A percentile compares a stretch with the other conserved stretches of the same genome.
phyloP scores from a whole-genome alignment of 805 yeast genomes.

The Crinitomyces ghanaensis region DNA sequence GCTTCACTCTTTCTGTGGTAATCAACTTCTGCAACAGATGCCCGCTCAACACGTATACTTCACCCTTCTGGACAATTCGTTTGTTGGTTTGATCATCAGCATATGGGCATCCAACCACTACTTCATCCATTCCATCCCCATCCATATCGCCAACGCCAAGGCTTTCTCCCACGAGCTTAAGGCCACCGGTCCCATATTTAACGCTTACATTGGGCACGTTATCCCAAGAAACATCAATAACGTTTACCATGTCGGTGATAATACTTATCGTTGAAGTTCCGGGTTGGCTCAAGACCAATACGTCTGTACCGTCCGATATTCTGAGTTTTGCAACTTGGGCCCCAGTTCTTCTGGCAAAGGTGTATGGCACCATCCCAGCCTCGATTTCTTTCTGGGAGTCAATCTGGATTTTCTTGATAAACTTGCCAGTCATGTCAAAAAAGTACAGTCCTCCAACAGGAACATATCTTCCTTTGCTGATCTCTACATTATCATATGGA shows the following conservation, averaged over 20 bases:
- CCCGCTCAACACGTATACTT: slow-evolving; percentile 27
- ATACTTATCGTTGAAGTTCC: slow-evolving; percentile 37
- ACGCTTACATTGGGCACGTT: slow-evolving; percentile 20
- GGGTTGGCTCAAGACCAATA: slow-evolving; percentile 40
- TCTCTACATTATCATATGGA: too few species aligned
- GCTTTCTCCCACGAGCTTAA: slow-evolving; percentile 33
- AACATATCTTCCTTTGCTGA: too few species aligned
- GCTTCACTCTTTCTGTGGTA: slow-evolving; percentile 6
- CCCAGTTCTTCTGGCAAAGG: slow-evolving; percentile 35
- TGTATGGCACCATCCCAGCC: slow-evolving; percentile 6
- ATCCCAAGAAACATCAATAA: slow-evolving; percentile 22
- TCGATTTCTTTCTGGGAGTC: slow-evolving; percentile 3
- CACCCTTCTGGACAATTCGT: slow-evolving; percentile 28
- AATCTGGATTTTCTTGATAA: too few species aligned
- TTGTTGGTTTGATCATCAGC: slow-evolving; percentile 28
- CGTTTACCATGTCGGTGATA: slow-evolving; percentile 20
- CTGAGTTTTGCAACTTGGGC: slow-evolving; percentile 25
- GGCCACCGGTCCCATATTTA: slow-evolving; percentile 31
- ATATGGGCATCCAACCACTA: slow-evolving; percentile 36
- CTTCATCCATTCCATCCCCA: slow-evolving; percentile 31
- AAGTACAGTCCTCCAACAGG: too few species aligned
- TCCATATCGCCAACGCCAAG: slow-evolving; percentile 27
- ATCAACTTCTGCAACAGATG: slow-evolving; percentile 13
- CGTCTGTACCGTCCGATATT: slow-evolving; percentile 22
- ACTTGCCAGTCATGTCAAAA: neutral